Evolutionary conservation across 2,329 filamentous ascomycete species (phyloP), one percentile per base, ranked within the genome.

Genomic region (Colletotrichum costaricense): DNA sequence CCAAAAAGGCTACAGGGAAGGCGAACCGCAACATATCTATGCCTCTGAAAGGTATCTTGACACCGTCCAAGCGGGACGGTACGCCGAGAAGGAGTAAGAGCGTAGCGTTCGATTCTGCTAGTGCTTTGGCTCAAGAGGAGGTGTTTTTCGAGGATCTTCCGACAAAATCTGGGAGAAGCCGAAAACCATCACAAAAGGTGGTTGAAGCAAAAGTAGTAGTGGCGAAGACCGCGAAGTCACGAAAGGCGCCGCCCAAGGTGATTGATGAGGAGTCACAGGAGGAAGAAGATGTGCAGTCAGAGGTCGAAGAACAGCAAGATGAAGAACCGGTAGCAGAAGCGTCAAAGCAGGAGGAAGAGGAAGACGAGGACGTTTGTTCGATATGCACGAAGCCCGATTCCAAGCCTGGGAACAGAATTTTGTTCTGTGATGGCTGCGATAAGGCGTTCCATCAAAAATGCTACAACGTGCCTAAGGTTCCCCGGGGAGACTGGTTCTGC

Each of bases 381-480:
- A 84, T 92, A 46, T 93, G 91, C 78, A 84, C 82, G 49, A 88
- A 88, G 68, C 87, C 88, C 0, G 86, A 92, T 73, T 92, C 90
- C 0, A 83, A 86, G 46, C 81, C 85, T 2, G 88, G 88, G 1
- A 92, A 93, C 78, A 85, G 91, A 77, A 92, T 93, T 42, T 83
- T 93, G 9, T 86, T 92, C 46, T 93, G 91, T 80, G 91, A 92
- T 75, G 87, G 86, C 66, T 93, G 91, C 82, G 89, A 92, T 78
- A 86, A 87, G 80, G 88, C 88, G 1, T 88, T 89, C 55, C 91
- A 93, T 76, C 90, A 92, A 77, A 84, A 87, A 76, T 93, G 91
- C 78, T 91, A 91, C 76, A 82, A 86, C 30, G 82, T 93, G 46
- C 81, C 85, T 0, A 84, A 86, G 55, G 88, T 92, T 46, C 91